Conservation (phyloP, 2,329 filamentous ascomycete species). For the Penicillium sp. region DNA sequence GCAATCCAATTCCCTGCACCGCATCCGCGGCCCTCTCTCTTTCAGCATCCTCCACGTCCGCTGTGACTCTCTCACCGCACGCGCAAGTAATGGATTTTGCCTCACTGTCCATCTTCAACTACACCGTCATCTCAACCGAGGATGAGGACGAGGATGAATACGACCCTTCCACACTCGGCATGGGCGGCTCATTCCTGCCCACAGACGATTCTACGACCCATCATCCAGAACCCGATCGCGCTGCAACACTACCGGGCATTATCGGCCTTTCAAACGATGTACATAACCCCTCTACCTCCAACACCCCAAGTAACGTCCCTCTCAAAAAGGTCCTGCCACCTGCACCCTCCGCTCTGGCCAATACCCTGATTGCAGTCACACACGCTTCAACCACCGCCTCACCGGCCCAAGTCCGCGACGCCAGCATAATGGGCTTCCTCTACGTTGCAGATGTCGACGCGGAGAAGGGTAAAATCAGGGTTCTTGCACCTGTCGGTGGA, state of each 20-base stretch:
- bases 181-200: constrained; percentile 45
- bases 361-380: constrained; percentile 84
- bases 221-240: constrained; percentile 27
- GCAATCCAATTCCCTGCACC: constrained; percentile 60
- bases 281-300: constrained; percentile 27
- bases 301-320: constrained; percentile 32
- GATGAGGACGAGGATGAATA: constrained; percentile 59
- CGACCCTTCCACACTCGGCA: constrained; percentile 42
- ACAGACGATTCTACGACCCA: constrained; percentile 26
- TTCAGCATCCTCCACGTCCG: constrained; percentile 51
- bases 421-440: constrained; percentile 88
- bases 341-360: constrained; percentile 67
- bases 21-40: constrained; percentile 43
- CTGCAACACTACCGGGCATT: constrained; percentile 34
- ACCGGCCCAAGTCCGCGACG: constrained; percentile 75
- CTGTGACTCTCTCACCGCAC: constrained; percentile 80
- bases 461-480: constrained; percentile 76
- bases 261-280: constrained; percentile 27
- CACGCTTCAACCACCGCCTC: constrained; percentile 73
- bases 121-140: constrained; percentile 63
- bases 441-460: constrained; percentile 93
- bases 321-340: constrained; percentile 70
- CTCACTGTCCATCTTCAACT: constrained; percentile 74
- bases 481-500: constrained; percentile 84
- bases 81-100: constrained; percentile 84